Evolutionary conservation across 1,139 yeast species (phyloP).

Genomic region (Lodderomyces jiufengensis): DNA sequence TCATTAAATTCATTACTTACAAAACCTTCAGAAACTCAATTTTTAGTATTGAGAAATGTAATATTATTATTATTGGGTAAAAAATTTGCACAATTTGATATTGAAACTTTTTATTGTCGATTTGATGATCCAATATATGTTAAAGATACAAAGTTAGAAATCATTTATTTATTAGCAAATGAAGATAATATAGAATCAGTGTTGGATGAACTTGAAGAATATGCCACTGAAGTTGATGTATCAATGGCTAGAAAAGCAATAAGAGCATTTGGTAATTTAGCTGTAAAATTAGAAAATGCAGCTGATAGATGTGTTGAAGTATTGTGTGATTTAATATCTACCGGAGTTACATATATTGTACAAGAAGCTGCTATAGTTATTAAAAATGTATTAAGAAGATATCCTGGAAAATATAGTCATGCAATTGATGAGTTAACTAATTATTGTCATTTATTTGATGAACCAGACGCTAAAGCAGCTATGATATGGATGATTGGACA

Average conservation of each 20-base stretch:
- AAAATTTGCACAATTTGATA: slow-evolving; percentile 63
- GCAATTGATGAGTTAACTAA: slow-evolving; percentile 40
- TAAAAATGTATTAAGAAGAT: slow-evolving; percentile 72
- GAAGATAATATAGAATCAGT: slow-evolving; percentile 60
- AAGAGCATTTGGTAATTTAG: slow-evolving; percentile 85
- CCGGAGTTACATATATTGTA: slow-evolving; percentile 69
- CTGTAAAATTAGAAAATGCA: slow-evolving; percentile 60
- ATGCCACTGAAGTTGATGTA: slow-evolving; percentile 81
- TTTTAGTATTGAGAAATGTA: slow-evolving; percentile 76
- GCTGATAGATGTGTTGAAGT: slow-evolving; percentile 65
- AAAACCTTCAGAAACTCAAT: slow-evolving; percentile 82
- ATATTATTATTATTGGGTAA: slow-evolving; percentile 69
- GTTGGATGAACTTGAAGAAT: slow-evolving; percentile 73
- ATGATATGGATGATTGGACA: slow-evolving; percentile 78
- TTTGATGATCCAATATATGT: slow-evolving; percentile 85
- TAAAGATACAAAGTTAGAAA: slow-evolving; percentile 86
- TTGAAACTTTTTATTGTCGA: slow-evolving; percentile 74
- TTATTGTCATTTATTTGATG: slow-evolving; percentile 53
- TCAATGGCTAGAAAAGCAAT: slow-evolving; percentile 86
- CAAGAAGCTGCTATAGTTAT: slow-evolving; percentile 79
- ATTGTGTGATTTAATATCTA: slow-evolving; percentile 56
- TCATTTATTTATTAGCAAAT: slow-evolving; percentile 74
- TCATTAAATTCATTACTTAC: slow-evolving; percentile 69
- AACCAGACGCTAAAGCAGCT: slow-evolving; percentile 76
- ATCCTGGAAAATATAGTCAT: slow-evolving; percentile 50